Percentiles rank a stretch among this genome's conserved stretches.
phyloP scores from a whole-genome alignment of 495 filamentous ascomycete genomes.

The Hypoxylon cercidicola region DNA sequence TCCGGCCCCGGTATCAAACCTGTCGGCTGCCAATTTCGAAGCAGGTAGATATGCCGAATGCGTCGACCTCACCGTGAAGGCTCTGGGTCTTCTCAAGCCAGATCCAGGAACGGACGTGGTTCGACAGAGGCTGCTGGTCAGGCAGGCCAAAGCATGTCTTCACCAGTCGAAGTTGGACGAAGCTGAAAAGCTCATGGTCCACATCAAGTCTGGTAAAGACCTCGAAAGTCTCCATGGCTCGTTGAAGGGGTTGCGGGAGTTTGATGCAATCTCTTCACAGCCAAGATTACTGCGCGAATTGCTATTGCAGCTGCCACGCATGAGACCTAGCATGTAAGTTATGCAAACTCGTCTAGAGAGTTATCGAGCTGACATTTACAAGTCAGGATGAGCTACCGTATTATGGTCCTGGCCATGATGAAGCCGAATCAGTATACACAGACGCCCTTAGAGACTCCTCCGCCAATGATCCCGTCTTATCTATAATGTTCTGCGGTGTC shows the following conservation, averaged over 20 bases:
- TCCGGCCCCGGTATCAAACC: slow-evolving; percentile 46
- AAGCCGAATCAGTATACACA: slow-evolving; percentile 40
- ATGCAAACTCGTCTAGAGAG: neutral
- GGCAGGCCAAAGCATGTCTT: slow-evolving; percentile 44
- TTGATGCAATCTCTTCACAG: neutral
- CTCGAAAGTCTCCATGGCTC: slow-evolving; percentile 6
- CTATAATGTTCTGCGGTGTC: slow-evolving; percentile 49
- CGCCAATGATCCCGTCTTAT: slow-evolving; percentile 26
- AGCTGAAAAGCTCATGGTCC: slow-evolving; percentile 29
- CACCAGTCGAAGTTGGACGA: slow-evolving; percentile 37
- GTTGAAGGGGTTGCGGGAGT: slow-evolving; percentile 1
- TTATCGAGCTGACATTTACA: slow-evolving; percentile 13
- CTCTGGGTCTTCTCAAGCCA: slow-evolving; percentile 35
- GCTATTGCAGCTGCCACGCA: slow-evolving; percentile 41
- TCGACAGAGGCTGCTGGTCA: slow-evolving; percentile 39
- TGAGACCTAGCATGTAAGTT: slow-evolving; percentile 38
- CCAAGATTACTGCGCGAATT: slow-evolving; percentile 12
- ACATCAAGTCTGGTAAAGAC: slow-evolving; percentile 16
- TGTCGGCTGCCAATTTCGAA: slow-evolving; percentile 50
- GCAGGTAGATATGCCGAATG: slow-evolving; percentile 45
- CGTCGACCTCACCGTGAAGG: slow-evolving; percentile 34
- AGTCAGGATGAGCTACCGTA: slow-evolving; percentile 34
- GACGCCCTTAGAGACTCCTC: slow-evolving; percentile 21
- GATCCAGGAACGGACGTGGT: slow-evolving; percentile 7
- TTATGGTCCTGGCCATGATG: slow-evolving; percentile 45